phyloP scores from a whole-genome alignment of 257 asterid genomes.

The Scutellaria minor region DNA sequence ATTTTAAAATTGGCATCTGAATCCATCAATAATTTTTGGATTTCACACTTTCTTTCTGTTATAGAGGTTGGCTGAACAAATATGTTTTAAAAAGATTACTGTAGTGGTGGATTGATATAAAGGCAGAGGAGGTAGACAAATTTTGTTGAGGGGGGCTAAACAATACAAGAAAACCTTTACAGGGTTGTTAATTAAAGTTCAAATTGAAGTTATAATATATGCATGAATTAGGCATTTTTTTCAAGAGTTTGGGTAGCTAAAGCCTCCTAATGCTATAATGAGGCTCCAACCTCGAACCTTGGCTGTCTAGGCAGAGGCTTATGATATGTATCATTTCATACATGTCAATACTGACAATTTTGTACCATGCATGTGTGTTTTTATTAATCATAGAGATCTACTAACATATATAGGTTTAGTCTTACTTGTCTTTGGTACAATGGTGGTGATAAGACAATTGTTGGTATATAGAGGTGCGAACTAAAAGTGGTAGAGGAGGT shows the following conservation, averaged over 20 bases:
- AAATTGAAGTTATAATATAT: too few relatives aligned
- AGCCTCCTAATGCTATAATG: too few relatives aligned
- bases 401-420: not conserved
- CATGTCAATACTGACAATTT: not conserved
- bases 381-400: not conserved
- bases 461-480: constrained; percentile 2
- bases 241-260: too few relatives aligned
- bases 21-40: not conserved
- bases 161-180: too few relatives aligned
- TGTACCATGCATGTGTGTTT: not conserved
- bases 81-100: not conserved
- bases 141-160: too few relatives aligned
- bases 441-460: not conserved
- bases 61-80: not conserved
- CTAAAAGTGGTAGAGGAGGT: not conserved
- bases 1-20: not conserved
- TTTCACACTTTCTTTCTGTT: not conserved
- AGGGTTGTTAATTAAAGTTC: too few relatives aligned
- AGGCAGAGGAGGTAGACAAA: not conserved
- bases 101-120: constrained; percentile 11
- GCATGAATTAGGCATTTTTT: too few relatives aligned
- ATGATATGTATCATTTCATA: not conserved
- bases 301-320: constrained; percentile 8
- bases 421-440: not conserved
- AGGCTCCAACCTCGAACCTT: too few relatives aligned